A percentile compares a stretch with the other conserved stretches of the same genome.
These are phyloP conservation scores for Kwoniella sp. DNA, from an alignment of 768 basidiomycete genomes.

Conservation along the genomic window DNA sequence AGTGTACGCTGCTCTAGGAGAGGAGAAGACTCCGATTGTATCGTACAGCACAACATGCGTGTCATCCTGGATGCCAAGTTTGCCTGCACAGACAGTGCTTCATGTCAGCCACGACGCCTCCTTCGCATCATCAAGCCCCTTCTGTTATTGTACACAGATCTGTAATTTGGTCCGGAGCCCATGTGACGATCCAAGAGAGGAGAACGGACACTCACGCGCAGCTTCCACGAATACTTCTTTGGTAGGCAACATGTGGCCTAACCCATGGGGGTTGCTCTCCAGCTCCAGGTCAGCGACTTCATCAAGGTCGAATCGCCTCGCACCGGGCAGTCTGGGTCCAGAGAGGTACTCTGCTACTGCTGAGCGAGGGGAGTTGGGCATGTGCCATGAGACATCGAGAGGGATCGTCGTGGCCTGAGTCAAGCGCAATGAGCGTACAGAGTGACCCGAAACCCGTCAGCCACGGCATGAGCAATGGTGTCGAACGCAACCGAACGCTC, in stretches of 20 bases:
- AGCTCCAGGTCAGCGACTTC: constrained; percentile 63
- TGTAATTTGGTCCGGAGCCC: too few species aligned
- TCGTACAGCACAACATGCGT: constrained; percentile 92
- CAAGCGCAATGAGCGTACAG: constrained; percentile 1
- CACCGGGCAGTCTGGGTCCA: constrained; percentile 68
- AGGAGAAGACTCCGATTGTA: constrained; percentile 83
- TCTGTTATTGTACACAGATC: too few species aligned
- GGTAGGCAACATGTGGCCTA: constrained; percentile 93
- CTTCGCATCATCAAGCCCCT: neutral
- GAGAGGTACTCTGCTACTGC: constrained; percentile 69
- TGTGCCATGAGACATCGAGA: constrained; percentile 86
- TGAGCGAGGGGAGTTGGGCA: constrained; percentile 81
- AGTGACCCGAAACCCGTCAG: neutral
- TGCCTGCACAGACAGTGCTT: constrained; percentile 58
- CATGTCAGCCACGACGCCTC: neutral
- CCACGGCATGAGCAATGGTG: too few species aligned
- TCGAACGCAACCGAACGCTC: too few species aligned
- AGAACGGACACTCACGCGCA: constrained; percentile 65
- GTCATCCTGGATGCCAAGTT: constrained; percentile 70
- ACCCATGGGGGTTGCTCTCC: constrained; percentile 70
- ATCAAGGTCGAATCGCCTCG: constrained; percentile 79
- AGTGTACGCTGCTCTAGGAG: constrained; percentile 90
- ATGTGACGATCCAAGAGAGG: too few species aligned
- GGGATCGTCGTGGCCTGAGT: constrained; percentile 54
- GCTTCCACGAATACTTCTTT: constrained; percentile 71